These are phyloP conservation scores for Wakefieldia striispora DNA, from an alignment of 768 basidiomycete species.

Conservation along the genomic window DNA sequence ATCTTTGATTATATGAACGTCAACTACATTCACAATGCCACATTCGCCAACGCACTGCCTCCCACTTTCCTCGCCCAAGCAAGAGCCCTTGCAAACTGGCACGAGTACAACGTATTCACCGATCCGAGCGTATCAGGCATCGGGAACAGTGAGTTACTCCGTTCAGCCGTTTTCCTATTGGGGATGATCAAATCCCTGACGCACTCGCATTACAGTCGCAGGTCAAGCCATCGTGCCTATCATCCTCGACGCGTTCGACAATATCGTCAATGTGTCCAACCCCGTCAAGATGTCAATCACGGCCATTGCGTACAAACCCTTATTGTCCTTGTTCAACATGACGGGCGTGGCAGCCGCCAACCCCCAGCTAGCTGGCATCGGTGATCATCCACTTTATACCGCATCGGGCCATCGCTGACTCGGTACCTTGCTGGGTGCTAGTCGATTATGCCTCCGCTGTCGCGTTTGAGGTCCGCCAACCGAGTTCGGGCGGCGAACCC, in stretches of 20 bases:
- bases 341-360: conserved; percentile 52
- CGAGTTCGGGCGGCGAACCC: conserved; percentile 43
- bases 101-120: conserved; percentile 69
- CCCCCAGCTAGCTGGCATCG: conserved; percentile 56
- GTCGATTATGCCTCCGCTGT: conserved; percentile 62
- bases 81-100: conserved; percentile 65
- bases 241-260: conserved; percentile 51
- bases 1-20: conserved; percentile 77
- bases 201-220: conserved; percentile 46
- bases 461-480: conserved; percentile 57
- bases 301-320: conserved; percentile 73
- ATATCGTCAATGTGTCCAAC: conserved; percentile 48
- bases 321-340: conserved; percentile 77
- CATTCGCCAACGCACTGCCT: conserved; percentile 49
- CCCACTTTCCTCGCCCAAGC: conserved; percentile 50
- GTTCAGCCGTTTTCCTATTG: neutral
- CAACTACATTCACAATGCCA: conserved; percentile 60
- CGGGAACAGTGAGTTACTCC: conserved; percentile 52
- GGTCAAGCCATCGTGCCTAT: conserved; percentile 62
- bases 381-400: conserved; percentile 30
- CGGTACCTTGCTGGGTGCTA: conserved; percentile 17
- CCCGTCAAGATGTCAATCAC: conserved; percentile 58
- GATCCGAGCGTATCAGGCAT: conserved; percentile 52
- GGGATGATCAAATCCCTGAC: neutral
- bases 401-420: neutral